These are phyloP conservation scores for Acidiella bohemica DNA, from an alignment of 495 filamentous ascomycete genomes.

Conservation along the genomic window DNA sequence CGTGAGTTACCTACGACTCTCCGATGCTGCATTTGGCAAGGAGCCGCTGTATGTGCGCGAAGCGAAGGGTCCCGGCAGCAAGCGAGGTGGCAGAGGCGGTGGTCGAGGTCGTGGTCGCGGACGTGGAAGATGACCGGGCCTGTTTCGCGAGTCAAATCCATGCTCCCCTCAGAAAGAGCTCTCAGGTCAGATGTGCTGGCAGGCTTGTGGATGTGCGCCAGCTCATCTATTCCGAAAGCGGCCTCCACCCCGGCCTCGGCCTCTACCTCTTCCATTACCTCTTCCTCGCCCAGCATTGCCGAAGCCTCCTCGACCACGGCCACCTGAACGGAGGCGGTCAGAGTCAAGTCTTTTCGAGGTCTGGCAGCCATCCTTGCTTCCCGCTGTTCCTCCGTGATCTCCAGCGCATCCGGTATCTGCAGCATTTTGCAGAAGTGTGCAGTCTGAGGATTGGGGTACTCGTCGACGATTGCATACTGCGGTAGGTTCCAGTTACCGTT, in stretches of 20 bases:
- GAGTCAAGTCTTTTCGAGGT: slow-evolving; percentile 3
- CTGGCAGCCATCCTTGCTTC: slow-evolving; percentile 5
- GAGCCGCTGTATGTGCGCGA: slow-evolving; percentile 54
- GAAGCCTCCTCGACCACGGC: slow-evolving; percentile 11
- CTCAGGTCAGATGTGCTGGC: too few species aligned
- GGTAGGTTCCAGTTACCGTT: slow-evolving; percentile 18
- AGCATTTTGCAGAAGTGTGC: slow-evolving; percentile 61
- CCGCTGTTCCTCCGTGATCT: slow-evolving; percentile 42
- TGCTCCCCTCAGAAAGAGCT: too few species aligned
- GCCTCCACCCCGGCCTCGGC: slow-evolving; percentile 5
- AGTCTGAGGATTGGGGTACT: slow-evolving; percentile 79
- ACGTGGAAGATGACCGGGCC: too few species aligned
- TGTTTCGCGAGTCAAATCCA: too few species aligned
- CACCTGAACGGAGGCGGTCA: slow-evolving; percentile 3
- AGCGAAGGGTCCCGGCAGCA: slow-evolving; percentile 21
- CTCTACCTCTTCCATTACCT: slow-evolving; percentile 9
- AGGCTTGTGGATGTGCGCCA: not conserved
- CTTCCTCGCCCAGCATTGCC: slow-evolving; percentile 8
- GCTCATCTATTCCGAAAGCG: too few species aligned
- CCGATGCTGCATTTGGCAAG: slow-evolving; percentile 60
- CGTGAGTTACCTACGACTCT: slow-evolving; percentile 70
- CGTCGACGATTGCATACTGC: slow-evolving; percentile 27
- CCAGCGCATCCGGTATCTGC: slow-evolving; percentile 64
- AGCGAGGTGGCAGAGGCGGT: slow-evolving; percentile 31
- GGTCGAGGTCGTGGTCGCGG: too few species aligned